Evolutionary conservation across 129 eudicot genomes (phyloP), one percentile per base, ranked within the genome.

Genomic region (Heracleum sosnowskyi): DNA sequence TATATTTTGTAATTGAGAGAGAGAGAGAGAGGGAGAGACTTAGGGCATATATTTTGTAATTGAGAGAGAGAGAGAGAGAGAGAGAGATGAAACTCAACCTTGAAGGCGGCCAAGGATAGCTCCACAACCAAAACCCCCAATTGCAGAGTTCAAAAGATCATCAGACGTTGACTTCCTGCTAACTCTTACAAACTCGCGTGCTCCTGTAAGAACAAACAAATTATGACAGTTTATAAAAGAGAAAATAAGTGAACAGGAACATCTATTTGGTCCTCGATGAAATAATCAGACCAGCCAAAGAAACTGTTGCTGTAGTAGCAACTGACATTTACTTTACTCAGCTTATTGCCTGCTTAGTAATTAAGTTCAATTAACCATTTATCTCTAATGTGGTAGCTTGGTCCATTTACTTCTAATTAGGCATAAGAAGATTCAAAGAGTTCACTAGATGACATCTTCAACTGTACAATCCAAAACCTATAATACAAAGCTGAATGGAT

Each of bases 71-170:
- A 10, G 45, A 41, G 45, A 41, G 45, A 41, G 45, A 41, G 13
- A 66, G 78, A 13, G 73, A 37, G n/a, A 53, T 39, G 69, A 55
- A 71, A n/a, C 31, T 80, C 78, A n/a, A 94, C 98, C 98, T 89
- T 94, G 98, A 63, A 94, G 88, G 77, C 97, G 93, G 22, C 98
- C 98, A n/a, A 94, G 88, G 86, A 94, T 64, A 72, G 98, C 98
- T 75, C 98, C 98, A 69, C 86, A 89, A 77, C 97, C 91, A 78
- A 91, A 84, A 77, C 98, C 98, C 77, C 91, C 97, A 85, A 94
- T 85, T 47, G 88, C 90, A 17, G 96, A 94, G 84, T 91, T 93
- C 73, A 91, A 42, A 36, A 94, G 89, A 86, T 94, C 91, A 81
- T 89, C 96, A 55, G 93, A 90, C 46, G 81, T 89, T 17, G 96